Evolutionary conservation across 139 green algal species (phyloP), one percentile per base, ranked within the genome.

Genomic region (Chlorella ohadii): DNA sequence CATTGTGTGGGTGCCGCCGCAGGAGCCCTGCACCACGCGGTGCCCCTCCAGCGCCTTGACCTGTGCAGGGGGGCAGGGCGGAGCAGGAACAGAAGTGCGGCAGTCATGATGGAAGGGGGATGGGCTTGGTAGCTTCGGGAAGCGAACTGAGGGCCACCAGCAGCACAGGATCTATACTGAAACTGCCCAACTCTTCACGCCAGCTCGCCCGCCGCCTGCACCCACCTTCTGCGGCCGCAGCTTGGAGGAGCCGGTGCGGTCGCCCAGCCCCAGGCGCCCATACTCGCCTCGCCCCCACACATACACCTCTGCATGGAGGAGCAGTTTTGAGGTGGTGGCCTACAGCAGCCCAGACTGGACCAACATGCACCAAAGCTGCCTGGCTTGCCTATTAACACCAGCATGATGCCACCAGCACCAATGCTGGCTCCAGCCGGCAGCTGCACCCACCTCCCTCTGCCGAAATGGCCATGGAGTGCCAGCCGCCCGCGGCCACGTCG

Each of bases 281-380:
- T 98, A 98, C 91, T 98, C 95, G 23, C 95, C 95, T 3, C 95
- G 91, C 0, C 95, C 95, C 95, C 95, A 98, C 28, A 94, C 84
- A 78, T 91, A 97, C 41, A 97, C 88, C 87, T 95, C 88, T 84
- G 91, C 86, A 23, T 17, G 22, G 12, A 12, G 70, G 68, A 51
- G 55, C 11, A 66, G 20, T 2, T 47, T 2, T 3, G 3, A 6
- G n/a, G n/a, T n/a, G n/a, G n/a, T n/a, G n/a, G n/a, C n/a, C n/a
- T n/a, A n/a, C n/a, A n/a, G n/a, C n/a, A n/a, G n/a, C n/a, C n/a
- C n/a, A n/a, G n/a, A n/a, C n/a, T n/a, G n/a, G n/a, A n/a, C n/a
- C n/a, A n/a, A n/a, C n/a, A n/a, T n/a, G n/a, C n/a, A n/a, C n/a
- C n/a, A n/a, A n/a, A n/a, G n/a, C n/a, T n/a, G n/a, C n/a, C n/a